Conservation (phyloP, 2,329 filamentous ascomycete genomes). For the Colletotrichum sp. region DNA sequence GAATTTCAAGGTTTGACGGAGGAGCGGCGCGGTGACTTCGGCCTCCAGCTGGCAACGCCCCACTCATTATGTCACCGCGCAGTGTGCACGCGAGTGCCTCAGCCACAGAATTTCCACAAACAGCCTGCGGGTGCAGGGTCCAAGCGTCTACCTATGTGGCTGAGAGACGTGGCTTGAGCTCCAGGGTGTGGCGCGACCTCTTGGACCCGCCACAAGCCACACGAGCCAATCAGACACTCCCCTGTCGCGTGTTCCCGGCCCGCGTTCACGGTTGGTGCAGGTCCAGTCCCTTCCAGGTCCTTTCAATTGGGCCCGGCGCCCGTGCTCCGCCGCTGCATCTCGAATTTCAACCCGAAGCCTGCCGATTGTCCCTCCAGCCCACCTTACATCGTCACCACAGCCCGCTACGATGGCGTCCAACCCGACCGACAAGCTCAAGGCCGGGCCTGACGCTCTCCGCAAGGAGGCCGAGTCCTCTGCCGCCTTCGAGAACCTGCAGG, state of each 20-base stretch:
- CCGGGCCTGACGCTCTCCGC: slow-evolving; percentile 41
- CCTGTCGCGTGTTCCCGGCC: background rate
- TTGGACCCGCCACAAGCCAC: background rate
- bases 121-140: no score
- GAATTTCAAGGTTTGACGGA: background rate
- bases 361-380: slow-evolving; percentile 16
- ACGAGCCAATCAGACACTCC: background rate
- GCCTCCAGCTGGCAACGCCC: background rate
- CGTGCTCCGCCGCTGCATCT: slow-evolving; percentile 11
- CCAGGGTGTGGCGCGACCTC: background rate
- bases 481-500: slow-evolving; percentile 38
- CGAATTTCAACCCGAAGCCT: slow-evolving; percentile 18
- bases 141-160: background rate
- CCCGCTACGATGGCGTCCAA: slow-evolving; percentile 36
- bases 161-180: background rate
- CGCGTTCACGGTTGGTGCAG: background rate
- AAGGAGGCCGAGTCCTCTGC: slow-evolving; percentile 42
- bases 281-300: background rate
- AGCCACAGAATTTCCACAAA: background rate
- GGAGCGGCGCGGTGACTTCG: background rate
- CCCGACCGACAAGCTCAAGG: slow-evolving; percentile 44
- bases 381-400: slow-evolving; percentile 26
- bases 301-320: background rate
- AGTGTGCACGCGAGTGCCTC: background rate
- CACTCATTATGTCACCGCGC: slow-evolving; percentile 11